Base-by-base conservation (phyloP, 139 green algal genomes). In the Haematococcus lacustris region DNA sequence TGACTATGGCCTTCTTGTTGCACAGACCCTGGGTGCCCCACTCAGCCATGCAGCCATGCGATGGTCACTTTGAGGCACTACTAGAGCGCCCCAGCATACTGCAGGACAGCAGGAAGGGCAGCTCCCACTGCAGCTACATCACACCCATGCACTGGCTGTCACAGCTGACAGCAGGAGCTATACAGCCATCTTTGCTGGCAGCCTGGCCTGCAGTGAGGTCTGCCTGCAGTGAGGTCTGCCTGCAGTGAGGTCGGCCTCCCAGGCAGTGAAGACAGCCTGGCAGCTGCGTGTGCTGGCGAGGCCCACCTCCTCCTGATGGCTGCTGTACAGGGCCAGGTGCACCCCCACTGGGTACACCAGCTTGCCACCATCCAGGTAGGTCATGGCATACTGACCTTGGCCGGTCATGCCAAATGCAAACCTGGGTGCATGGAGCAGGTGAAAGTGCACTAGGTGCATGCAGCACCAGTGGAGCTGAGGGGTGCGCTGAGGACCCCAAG, bases 341-440 rank as follows among this genome's bases (percentile, higher is more conserved):
- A 72, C 40, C 0, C 77, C 77, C 5, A 67, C 67, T 3, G 67
- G 64, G 71, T 71, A 82, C 59, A 82, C 37, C 38, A 82, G 43
- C 38, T 51, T 61, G 9, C 78, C 72, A 35, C 70, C 75, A 23
- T 82, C 77, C 40, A 78, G 30, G 50, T 82, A 75, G 43, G 50
- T 63, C 39, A 82, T 34, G 38, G 50, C 62, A 41, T 50, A 60
- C 5, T 43, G 59, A 35, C 71, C 74, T 1, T 33, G 66, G 7
- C 39, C 38, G 39, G 75, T 75, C 35, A 63, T 43, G 41, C 77
- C 75, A n/a, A 80, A 80, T 26, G 75, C 68, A 68, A 76, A 80
- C 32, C 75, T 80, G 75, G 9, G 43, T 9, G 43, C 43, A 53
- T 17, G 43, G 43, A 17, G 43, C 43, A n/a, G n/a, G n/a, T n/a